Evolutionary conservation across 371 early-diverging fungal species (phyloP), one percentile per base, ranked within the genome.

Genomic region (Mucor ambiguus): DNA sequence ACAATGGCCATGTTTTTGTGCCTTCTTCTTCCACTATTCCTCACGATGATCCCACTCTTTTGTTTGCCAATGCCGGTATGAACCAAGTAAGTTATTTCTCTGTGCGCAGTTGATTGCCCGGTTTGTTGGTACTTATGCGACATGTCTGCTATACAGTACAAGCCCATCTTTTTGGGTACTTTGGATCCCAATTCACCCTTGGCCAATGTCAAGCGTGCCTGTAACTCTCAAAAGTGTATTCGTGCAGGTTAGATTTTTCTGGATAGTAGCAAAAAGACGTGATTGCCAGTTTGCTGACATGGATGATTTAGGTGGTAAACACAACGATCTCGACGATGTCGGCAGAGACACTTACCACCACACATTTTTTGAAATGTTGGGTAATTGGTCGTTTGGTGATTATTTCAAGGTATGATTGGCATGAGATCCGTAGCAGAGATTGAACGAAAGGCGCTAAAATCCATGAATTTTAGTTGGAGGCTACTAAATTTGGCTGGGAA

Each of bases 301-400:
- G 44, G 2, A 52, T 35, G 8, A n/a, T 43, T 28, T 67, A 96
- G 96, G 99, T 77, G 99, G 99, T 60, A 99, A 99, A 86, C 99
- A 99, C 83, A 99, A 99, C 78, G 99, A 99, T 84, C 89, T 99
- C 64, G 99, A 99, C 63, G 99, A 99, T 83, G 99, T 99, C 24
- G 99, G 99, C 64, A 98, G 95, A 78, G 99, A 99, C 77, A 96
- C 95, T 8, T 99, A 99, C 79, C 99, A 99, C 82, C 99, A 99
- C 81, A 99, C 99, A 41, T 99, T 97, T 86, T 99, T 99, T 86
- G 99, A 99, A 84, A 99, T 99, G 99, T 85, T 99, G 82, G 99
- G 99, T 61, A 99, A 99, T 87, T 99, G 99, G 99, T 98, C 99
- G 24, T 99, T 99, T 86, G 99, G 99, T 61, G 98, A 99, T 74